These are phyloP conservation scores for Secale cereale DNA, from an alignment of 176 grass and related monocot genomes.

Conservation along the genomic window DNA sequence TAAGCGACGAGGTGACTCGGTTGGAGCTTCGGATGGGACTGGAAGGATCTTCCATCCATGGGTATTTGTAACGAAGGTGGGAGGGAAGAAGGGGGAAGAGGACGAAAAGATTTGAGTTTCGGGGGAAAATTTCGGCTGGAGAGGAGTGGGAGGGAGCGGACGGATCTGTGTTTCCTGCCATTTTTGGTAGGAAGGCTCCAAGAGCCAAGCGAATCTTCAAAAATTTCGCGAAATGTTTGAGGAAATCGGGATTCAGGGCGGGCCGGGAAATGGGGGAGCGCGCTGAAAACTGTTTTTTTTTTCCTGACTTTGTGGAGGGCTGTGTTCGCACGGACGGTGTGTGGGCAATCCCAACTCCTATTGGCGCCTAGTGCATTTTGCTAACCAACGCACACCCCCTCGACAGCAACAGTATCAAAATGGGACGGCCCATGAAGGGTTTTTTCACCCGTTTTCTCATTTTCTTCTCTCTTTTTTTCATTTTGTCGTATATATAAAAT, in stretches of 20 bases:
- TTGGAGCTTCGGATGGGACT: neutral
- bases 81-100: neutral
- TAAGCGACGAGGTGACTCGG: neutral
- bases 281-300: neutral
- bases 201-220: neutral
- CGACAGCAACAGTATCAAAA: too few species aligned
- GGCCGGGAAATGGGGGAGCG: neutral
- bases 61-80: slow-evolving; percentile 33
- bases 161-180: neutral
- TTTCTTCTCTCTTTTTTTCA: too few species aligned
- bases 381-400: too few species aligned
- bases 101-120: slow-evolving; percentile 22
- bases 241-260: neutral
- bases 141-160: slow-evolving; percentile 1
- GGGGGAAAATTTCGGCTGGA: neutral
- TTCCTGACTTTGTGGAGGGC: neutral
- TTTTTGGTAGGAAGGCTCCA: neutral
- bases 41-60: slow-evolving; percentile 27
- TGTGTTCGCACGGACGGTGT: neutral
- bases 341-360: neutral
- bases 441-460: too few species aligned
- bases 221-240: neutral
- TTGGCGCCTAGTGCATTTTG: too few species aligned
- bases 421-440: too few species aligned
- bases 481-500: too few species aligned